Evolutionary conservation across 768 basidiomycete species (phyloP).

Genomic region (Podaxis sp.): DNA sequence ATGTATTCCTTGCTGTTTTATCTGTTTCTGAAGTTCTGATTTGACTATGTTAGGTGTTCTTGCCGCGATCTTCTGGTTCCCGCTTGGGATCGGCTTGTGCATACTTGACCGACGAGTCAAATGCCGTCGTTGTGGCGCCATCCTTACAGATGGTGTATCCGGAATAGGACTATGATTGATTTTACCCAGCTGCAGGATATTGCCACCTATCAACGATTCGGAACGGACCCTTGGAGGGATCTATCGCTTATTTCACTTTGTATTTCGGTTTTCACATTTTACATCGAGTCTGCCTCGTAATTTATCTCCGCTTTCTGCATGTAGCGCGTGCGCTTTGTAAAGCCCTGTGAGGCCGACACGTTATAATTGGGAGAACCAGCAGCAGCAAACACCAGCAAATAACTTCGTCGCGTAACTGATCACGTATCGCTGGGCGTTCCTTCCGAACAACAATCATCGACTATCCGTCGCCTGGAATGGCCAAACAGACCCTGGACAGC

Average conservation of each 20-base stretch:
- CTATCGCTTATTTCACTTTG: neutral
- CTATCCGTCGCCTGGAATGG: neutral
- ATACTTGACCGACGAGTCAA: slow-evolving; percentile 69
- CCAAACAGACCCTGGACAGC: neutral
- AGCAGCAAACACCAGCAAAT: neutral
- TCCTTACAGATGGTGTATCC: slow-evolving; percentile 45
- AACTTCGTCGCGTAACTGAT: neutral
- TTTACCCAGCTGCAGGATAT: neutral
- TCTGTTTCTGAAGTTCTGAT: slow-evolving; percentile 11
- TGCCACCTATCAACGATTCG: neutral
- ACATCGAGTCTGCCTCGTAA: neutral
- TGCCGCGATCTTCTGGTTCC: slow-evolving; percentile 87
- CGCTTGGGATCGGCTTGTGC: slow-evolving; percentile 75
- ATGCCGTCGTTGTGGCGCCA: slow-evolving; percentile 51
- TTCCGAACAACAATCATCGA: neutral
- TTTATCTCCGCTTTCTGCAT: neutral
- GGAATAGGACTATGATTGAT: slow-evolving; percentile 19
- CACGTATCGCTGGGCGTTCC: too few relatives aligned
- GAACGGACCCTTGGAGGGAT: neutral
- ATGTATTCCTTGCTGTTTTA: slow-evolving; percentile 22
- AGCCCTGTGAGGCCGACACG: too few relatives aligned
- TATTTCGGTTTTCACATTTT: neutral
- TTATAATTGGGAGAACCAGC: too few relatives aligned
- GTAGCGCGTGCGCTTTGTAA: neutral
- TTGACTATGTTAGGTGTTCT: slow-evolving; percentile 52